phyloP scores from a whole-genome alignment of 1,139 yeast genomes.

The Nadsonia starkeyi-henricii region DNA sequence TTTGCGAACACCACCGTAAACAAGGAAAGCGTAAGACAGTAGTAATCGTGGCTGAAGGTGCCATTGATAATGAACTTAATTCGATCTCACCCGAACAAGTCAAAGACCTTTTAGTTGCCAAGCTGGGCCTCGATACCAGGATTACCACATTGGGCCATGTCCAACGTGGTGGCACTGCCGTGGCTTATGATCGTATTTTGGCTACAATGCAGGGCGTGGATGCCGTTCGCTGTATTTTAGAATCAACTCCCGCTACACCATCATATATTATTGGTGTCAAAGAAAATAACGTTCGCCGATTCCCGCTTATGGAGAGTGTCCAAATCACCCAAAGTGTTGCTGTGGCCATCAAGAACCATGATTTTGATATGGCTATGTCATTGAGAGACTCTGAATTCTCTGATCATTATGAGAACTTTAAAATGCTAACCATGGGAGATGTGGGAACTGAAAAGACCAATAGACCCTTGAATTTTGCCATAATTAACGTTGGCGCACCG shows the following conservation, averaged over 20 bases:
- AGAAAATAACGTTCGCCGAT: conserved; percentile 75
- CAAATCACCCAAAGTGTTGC: conserved; percentile 76
- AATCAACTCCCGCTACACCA: conserved; percentile 78
- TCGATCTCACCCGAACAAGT: conserved; percentile 75
- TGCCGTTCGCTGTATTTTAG: conserved; percentile 87
- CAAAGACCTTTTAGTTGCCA: conserved; percentile 48
- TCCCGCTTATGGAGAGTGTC: conserved; percentile 82
- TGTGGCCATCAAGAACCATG: conserved; percentile 60
- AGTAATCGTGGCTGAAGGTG: conserved; percentile 96
- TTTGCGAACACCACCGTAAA: conserved; percentile 65
- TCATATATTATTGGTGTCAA: conserved; percentile 88
- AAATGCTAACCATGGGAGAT: conserved; percentile 56
- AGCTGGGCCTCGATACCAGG: conserved; percentile 78
- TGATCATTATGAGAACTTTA: conserved; percentile 61
- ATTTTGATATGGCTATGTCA: conserved; percentile 75
- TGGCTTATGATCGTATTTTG: conserved; percentile 76
- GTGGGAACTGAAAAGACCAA: conserved; percentile 34
- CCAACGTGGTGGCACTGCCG: conserved; percentile 97
- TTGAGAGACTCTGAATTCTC: conserved; percentile 78
- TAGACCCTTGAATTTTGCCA: conserved; percentile 53
- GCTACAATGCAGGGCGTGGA: conserved; percentile 97
- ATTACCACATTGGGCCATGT: conserved; percentile 94
- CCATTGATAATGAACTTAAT: conserved; percentile 66
- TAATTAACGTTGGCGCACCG: conserved; percentile 90
- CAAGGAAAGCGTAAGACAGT: conserved; percentile 90